phyloP scores from a whole-genome alignment of 2,329 filamentous ascomycete species.

The Cylindrodendrum hubeiense region DNA sequence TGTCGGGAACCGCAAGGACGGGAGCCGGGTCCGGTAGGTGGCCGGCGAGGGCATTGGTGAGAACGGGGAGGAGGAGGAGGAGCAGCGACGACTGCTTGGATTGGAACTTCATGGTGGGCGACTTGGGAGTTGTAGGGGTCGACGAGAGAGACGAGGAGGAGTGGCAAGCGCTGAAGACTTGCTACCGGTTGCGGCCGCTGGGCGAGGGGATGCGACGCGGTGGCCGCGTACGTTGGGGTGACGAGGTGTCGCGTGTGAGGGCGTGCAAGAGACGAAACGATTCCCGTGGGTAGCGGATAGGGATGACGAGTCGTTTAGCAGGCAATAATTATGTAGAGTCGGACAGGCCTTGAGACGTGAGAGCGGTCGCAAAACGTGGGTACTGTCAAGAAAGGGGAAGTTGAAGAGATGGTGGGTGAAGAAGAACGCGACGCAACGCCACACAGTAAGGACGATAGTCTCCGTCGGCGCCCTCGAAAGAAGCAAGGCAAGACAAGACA shows the following conservation, averaged over 20 bases:
- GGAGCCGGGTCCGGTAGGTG: slow-evolving; percentile 34
- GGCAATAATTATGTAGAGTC: neutral
- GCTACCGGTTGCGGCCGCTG: slow-evolving; percentile 26
- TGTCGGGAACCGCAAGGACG: slow-evolving; percentile 42
- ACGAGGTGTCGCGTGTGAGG: slow-evolving; percentile 26
- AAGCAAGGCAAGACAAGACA: slow-evolving; percentile 7
- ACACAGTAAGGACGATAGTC: slow-evolving; percentile 1
- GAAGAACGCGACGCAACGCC: neutral
- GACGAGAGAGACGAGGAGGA: neutral
- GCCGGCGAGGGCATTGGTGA: slow-evolving; percentile 55
- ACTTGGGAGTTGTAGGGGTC: slow-evolving; percentile 6
- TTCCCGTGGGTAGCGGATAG: neutral
- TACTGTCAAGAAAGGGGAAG: neutral
- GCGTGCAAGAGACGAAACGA: slow-evolving; percentile 29
- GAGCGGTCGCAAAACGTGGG: neutral
- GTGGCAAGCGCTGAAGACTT: slow-evolving; percentile 22
- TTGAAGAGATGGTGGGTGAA: neutral
- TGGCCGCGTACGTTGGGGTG: neutral
- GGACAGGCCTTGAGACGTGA: neutral
- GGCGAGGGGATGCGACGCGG: slow-evolving; percentile 9
- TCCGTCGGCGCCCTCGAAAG: slow-evolving; percentile 1
- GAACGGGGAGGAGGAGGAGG: slow-evolving; percentile 69
- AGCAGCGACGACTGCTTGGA: slow-evolving; percentile 66
- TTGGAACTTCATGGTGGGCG: slow-evolving; percentile 69
- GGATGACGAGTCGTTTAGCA: slow-evolving; percentile 19